Percentiles rank a stretch among this genome's conserved stretches.
phyloP scores from a whole-genome alignment of 768 basidiomycete genomes.

The Zangia roseola region DNA sequence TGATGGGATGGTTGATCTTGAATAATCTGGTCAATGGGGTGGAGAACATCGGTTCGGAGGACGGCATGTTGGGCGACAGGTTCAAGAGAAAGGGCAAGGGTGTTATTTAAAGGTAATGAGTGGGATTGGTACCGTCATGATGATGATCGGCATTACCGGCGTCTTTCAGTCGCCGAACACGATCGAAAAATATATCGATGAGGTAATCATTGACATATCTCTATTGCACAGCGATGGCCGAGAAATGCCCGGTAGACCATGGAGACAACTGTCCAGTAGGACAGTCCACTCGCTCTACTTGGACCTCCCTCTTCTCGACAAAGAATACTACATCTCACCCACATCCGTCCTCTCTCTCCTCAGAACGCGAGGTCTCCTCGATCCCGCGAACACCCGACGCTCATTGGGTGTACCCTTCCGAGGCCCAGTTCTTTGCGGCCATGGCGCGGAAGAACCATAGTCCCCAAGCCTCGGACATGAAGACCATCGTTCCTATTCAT shows the following conservation, averaged over 20 bases:
- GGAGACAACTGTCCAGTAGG: constrained; percentile 63
- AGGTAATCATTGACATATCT: neutral
- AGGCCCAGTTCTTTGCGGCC: constrained; percentile 97
- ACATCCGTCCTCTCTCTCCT: constrained; percentile 46
- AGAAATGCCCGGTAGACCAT: constrained; percentile 53
- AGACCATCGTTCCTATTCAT: constrained; percentile 94
- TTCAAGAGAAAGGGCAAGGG: too few relatives aligned
- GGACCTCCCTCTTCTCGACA: constrained; percentile 34
- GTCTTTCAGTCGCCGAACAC: too few relatives aligned
- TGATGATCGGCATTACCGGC: too few relatives aligned
- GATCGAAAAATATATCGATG: neutral
- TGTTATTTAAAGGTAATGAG: too few relatives aligned
- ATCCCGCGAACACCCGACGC: constrained; percentile 73
- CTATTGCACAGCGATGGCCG: constrained; percentile 12
- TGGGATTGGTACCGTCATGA: too few relatives aligned
- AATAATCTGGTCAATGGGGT: constrained; percentile 78
- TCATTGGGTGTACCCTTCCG: constrained; percentile 98
- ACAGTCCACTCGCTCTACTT: constrained; percentile 48
- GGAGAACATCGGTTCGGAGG: constrained; percentile 61
- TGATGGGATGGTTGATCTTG: constrained; percentile 77
- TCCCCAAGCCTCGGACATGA: constrained; percentile 88
- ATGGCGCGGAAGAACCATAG: constrained; percentile 94
- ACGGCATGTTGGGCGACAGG: constrained; percentile 49
- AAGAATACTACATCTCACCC: constrained; percentile 8
- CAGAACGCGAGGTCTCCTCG: constrained; percentile 78